Evolutionary conservation across 345 rosid genomes (phyloP).

Genomic region (Turnera subulata): DNA sequence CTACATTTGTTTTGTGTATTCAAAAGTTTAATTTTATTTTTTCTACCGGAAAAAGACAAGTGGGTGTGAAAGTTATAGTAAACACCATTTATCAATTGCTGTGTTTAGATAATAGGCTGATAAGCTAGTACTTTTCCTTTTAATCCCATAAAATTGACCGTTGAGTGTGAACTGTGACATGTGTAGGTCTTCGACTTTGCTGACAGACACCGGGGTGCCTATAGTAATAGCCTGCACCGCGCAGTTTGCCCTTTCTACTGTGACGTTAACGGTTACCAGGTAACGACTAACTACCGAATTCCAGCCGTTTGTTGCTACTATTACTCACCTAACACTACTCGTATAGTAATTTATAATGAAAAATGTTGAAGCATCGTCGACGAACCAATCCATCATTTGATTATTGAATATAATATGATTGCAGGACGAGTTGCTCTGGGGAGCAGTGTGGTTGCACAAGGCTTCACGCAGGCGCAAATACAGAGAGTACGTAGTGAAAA

Average conservation of each 20-base stretch:
- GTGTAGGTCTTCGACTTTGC: conserved; percentile 34
- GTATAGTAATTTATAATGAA: too few relatives aligned
- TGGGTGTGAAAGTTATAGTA: too few relatives aligned
- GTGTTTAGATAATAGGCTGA: too few relatives aligned
- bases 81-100: too few relatives aligned
- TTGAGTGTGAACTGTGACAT: conserved; percentile 4
- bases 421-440: conserved; percentile 34
- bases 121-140: background rate
- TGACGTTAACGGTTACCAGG: conserved; percentile 35
- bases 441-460: conserved; percentile 35
- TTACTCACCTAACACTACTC: too few relatives aligned
- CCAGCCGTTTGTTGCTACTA: conserved; percentile 1
- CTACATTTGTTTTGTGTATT: too few relatives aligned
- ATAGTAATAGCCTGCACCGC: conserved; percentile 22
- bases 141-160: conserved; percentile 1
- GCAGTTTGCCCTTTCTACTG: conserved; percentile 38
- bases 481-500: conserved; percentile 31
- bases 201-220: conserved; percentile 33
- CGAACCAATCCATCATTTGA: too few relatives aligned
- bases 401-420: background rate
- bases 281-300: background rate
- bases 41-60: too few relatives aligned
- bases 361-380: too few relatives aligned
- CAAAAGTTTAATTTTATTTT: too few relatives aligned
- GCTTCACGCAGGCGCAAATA: conserved; percentile 33